Conservation (phyloP, 495 filamentous ascomycete genomes). For the Annulohypoxylon maeteangense region DNA sequence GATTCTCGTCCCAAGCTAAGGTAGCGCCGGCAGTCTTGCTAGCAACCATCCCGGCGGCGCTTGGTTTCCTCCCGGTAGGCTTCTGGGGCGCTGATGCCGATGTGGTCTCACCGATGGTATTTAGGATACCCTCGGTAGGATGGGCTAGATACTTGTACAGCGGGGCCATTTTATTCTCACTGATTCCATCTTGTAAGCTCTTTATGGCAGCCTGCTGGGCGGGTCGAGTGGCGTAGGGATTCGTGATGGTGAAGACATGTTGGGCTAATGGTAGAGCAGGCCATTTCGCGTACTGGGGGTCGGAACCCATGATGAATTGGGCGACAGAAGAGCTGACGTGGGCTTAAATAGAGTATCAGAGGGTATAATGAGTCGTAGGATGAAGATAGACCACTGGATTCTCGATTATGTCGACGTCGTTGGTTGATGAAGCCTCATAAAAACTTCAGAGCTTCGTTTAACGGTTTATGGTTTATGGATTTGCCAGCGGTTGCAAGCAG, state of each 20-base stretch:
- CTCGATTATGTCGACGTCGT: constrained; percentile 13
- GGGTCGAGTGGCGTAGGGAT: constrained; percentile 76
- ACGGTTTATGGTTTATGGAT: not conserved
- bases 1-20: constrained; percentile 87
- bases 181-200: constrained; percentile 91
- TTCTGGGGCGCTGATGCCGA: constrained; percentile 62
- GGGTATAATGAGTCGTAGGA: not conserved
- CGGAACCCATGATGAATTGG: constrained; percentile 81
- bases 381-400: not conserved
- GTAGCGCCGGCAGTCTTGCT: constrained; percentile 70
- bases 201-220: constrained; percentile 79
- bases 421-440: constrained; percentile 27
- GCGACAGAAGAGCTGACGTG: constrained; percentile 9
- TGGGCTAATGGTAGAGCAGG: constrained; percentile 91
- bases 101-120: constrained; percentile 76
- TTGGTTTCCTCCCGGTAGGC: constrained; percentile 64
- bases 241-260: constrained; percentile 96
- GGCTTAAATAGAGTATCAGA: not conserved
- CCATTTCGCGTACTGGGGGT: constrained; percentile 96
- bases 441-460: constrained; percentile 16
- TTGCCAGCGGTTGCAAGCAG: constrained; percentile 32
- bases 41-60: constrained; percentile 77
- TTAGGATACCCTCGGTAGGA: constrained; percentile 90
- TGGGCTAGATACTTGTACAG: constrained; percentile 96
- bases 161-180: constrained; percentile 94